Evolutionary conservation across 345 rosid species (phyloP).

Genomic region (Acer campestre): DNA sequence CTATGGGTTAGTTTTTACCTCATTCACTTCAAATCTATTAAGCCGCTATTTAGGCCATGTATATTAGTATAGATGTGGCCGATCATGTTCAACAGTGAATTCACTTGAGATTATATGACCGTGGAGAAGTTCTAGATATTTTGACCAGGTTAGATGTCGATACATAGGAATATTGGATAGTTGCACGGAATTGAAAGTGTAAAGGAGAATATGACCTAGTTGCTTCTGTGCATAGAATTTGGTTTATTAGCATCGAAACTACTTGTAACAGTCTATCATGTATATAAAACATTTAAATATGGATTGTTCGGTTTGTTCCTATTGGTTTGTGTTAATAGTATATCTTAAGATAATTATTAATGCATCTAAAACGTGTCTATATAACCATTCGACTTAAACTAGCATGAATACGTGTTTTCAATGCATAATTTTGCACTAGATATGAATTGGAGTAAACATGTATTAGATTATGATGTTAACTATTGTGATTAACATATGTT

Average conservation of each 20-base stretch:
- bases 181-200: not conserved
- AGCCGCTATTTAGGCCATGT: not conserved
- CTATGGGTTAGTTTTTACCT: slow-evolving; percentile 62
- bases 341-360: not conserved
- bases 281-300: not conserved
- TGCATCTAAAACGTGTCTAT: not conserved
- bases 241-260: not conserved
- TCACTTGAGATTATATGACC: slow-evolving; percentile 1
- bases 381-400: not conserved
- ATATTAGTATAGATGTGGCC: not conserved
- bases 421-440: not conserved
- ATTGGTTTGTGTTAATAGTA: not conserved
- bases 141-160: not conserved
- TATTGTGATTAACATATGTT: not conserved
- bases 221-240: not conserved
- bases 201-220: slow-evolving; percentile 2
- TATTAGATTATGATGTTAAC: not conserved
- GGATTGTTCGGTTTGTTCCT: not conserved
- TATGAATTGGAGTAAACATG: not conserved
- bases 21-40: not conserved
- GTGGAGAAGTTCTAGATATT: not conserved
- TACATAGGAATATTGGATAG: not conserved
- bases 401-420: not conserved
- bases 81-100: not conserved
- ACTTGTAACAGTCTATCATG: not conserved